These are phyloP conservation scores for Monilinia polystroma DNA, from an alignment of 2,329 filamentous ascomycete species.

Conservation along the genomic window DNA sequence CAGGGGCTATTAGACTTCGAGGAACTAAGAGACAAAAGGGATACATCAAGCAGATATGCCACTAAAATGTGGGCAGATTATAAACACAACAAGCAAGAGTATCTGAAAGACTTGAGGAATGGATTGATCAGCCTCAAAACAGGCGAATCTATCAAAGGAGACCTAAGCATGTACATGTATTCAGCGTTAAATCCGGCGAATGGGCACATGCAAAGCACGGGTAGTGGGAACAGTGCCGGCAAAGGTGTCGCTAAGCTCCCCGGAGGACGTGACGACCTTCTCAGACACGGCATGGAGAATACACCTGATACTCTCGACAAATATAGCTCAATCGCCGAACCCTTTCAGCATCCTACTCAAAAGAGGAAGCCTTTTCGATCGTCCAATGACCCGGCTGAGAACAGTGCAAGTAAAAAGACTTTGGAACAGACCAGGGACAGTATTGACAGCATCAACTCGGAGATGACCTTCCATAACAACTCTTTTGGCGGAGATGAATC, in stretches of 20 bases:
- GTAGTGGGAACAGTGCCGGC: no score
- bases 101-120: background rate
- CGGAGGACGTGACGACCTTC: background rate
- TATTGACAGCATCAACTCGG: background rate
- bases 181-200: slow-evolving; percentile 1
- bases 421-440: background rate
- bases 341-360: background rate
- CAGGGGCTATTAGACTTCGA: background rate
- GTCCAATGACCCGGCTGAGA: background rate
- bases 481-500: background rate
- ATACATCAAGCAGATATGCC: background rate
- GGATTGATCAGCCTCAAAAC: slow-evolving; percentile 12
- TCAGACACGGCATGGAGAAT: background rate
- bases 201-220: background rate
- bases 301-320: background rate
- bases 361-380: background rate
- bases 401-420: background rate
- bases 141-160: background rate
- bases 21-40: background rate
- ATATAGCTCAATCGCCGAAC: background rate
- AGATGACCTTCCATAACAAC: background rate
- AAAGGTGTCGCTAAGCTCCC: background rate
- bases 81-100: background rate
- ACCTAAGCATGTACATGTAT: background rate
- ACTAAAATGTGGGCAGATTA: slow-evolving; percentile 6